phyloP scores from a whole-genome alignment of 495 filamentous ascomycete genomes.

The Tuber microsphaerosporum region DNA sequence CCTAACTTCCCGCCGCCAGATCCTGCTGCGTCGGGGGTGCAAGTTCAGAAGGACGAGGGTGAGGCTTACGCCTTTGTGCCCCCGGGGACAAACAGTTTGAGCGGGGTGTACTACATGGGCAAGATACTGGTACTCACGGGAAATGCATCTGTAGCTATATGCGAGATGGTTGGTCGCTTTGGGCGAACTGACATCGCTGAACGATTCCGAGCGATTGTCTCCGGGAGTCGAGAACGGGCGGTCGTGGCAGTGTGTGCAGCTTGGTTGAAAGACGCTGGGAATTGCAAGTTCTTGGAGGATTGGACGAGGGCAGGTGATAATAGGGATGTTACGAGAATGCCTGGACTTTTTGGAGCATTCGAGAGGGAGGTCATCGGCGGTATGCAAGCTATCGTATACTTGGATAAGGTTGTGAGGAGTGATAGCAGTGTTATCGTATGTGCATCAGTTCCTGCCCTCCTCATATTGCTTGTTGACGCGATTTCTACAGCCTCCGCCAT shows the following conservation, averaged over 20 bases:
- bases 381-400: constrained; percentile 90
- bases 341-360: constrained; percentile 68
- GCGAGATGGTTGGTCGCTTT: constrained; percentile 56
- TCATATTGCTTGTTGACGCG: neutral
- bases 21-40: constrained; percentile 17
- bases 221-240: constrained; percentile 72
- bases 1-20: constrained; percentile 18
- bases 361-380: constrained; percentile 68
- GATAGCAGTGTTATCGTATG: constrained; percentile 57
- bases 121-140: constrained; percentile 74
- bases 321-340: constrained; percentile 83
- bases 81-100: constrained; percentile 80
- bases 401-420: constrained; percentile 59
- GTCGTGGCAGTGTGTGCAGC: constrained; percentile 70
- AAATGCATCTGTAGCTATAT: constrained; percentile 79
- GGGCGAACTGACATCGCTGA: constrained; percentile 55
- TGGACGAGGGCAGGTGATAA: constrained; percentile 76
- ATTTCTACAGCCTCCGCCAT: constrained; percentile 53
- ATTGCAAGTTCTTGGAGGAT: constrained; percentile 81
- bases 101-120: constrained; percentile 75
- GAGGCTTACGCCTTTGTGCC: constrained; percentile 98
- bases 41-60: constrained; percentile 50
- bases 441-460: neutral
- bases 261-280: constrained; percentile 83
- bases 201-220: constrained; percentile 62